Base-by-base conservation (phyloP, 768 basidiomycete genomes). In the Epithele typhae region DNA sequence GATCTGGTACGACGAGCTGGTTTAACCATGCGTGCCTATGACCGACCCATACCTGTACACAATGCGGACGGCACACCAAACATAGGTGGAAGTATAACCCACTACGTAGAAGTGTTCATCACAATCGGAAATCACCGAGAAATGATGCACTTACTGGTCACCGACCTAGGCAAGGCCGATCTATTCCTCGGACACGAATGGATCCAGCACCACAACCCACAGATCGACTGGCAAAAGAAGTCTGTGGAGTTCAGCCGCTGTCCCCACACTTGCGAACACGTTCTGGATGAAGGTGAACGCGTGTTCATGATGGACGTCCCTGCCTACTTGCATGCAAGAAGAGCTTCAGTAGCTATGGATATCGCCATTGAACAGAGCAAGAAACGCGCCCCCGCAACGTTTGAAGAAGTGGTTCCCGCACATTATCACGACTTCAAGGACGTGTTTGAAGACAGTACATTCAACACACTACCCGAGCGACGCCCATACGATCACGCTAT, bases 151-250 rank as follows among this genome's bases (percentile, higher is more conserved):
- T 32, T 52, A 22, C 33, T 44, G 0, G 11, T 52, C 5, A 52
- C 51, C 17, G 1, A 43, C 17, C 33, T 48, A 1, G 35, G 37
- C 3, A 44, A 40, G 25, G 17, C 33, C 3, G 46, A 43, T 15
- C 30, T 54, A 2, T 51, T 30, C 27, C 27, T 30, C 14, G 27
- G 27, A 30, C 27, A 30, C 33, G 51, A 55, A 7, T 55, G 54
- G 54, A 22, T 55, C 24, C 22, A 48, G 8, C 39, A 40, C 25
- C 54, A 56, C 33, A 56, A 56, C 39, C 54, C 54, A 1, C 23
- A 30, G 7, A 54, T 56, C 17, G 55, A 54, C 34, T 56, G 55
- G 52, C 22, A 45, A 25, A 25, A 21, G 30, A 30, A 37, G 23
- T 37, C 17, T 4, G 22, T 54, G 1, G 32, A 32, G 11, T 50